These are phyloP conservation scores for Neofusicoccum umdonicola DNA, from an alignment of 2,329 filamentous ascomycete species.

Conservation along the genomic window DNA sequence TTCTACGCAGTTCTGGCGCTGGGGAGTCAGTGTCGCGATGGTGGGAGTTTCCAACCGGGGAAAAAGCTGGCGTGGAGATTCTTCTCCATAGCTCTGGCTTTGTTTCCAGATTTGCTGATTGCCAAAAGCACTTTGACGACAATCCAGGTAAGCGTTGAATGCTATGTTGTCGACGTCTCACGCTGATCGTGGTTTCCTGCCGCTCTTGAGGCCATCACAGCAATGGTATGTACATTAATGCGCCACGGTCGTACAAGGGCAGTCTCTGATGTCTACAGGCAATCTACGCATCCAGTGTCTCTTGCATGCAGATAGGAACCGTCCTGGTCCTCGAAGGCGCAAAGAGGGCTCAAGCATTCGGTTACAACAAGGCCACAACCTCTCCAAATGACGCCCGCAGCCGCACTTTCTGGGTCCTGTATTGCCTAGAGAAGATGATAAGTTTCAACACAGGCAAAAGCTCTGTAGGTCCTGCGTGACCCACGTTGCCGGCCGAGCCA, in stretches of 20 bases:
- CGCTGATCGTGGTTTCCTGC: too few species aligned
- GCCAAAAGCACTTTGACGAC: constrained; percentile 24
- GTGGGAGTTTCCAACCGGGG: constrained; percentile 40
- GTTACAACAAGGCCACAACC: constrained; percentile 29
- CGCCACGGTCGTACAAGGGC: too few species aligned
- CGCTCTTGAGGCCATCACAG: constrained; percentile 21
- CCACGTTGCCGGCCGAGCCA: too few species aligned
- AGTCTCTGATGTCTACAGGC: constrained; percentile 19
- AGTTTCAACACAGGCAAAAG: constrained; percentile 31
- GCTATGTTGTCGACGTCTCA: too few species aligned
- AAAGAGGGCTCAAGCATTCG: constrained; percentile 32
- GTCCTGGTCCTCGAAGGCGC: constrained; percentile 32
- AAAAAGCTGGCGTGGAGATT: constrained; percentile 41
- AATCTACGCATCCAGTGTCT: constrained; percentile 36
- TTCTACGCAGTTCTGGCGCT: constrained; percentile 41
- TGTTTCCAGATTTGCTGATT: constrained; percentile 36
- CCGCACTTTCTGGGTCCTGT: constrained; percentile 42
- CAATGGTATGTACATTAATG: constrained; percentile 17
- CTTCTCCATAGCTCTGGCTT: constrained; percentile 37
- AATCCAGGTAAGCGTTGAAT: constrained; percentile 20
- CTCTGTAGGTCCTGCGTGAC: constrained; percentile 28
- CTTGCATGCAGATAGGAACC: constrained; percentile 36
- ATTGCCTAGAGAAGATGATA: constrained; percentile 39
- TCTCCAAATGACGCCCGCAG: constrained; percentile 20
- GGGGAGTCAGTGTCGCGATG: constrained; percentile 36